phyloP scores from a whole-genome alignment of 192 early-diverging fungal species.

The Backusella mclennaniae region DNA sequence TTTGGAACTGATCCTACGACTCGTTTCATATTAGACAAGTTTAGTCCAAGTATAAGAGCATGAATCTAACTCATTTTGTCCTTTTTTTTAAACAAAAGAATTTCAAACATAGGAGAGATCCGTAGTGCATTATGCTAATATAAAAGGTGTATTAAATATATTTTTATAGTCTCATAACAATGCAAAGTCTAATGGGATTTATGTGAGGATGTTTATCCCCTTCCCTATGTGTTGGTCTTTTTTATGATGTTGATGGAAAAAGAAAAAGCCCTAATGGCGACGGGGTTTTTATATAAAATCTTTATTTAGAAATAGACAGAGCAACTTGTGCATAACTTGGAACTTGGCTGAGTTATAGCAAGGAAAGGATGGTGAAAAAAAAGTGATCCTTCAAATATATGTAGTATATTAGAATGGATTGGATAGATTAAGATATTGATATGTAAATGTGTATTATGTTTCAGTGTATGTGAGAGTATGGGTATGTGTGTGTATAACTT shows the following conservation, averaged over 20 bases:
- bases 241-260: neutral
- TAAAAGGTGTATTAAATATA: too few species aligned
- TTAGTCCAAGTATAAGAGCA: too few species aligned
- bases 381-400: neutral
- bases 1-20: neutral
- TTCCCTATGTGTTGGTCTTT: neutral
- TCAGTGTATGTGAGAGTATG: neutral
- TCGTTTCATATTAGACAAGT: neutral
- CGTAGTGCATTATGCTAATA: too few species aligned
- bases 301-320: slow-evolving; percentile 4
- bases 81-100: neutral
- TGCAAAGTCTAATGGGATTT: too few species aligned
- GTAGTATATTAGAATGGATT: neutral
- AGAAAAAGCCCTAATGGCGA: neutral
- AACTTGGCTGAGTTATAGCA: neutral
- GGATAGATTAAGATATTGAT: neutral
- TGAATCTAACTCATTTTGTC: too few species aligned
- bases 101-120: neutral
- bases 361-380: neutral
- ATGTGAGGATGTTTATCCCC: neutral
- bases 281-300: neutral
- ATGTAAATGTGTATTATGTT: neutral
- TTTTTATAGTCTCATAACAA: too few species aligned
- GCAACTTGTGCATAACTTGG: neutral
- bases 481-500: neutral